Evolutionary conservation across 2,329 filamentous ascomycete species (phyloP), one percentile per base, ranked within the genome.

Genomic region (Paecilomyces sp.): DNA sequence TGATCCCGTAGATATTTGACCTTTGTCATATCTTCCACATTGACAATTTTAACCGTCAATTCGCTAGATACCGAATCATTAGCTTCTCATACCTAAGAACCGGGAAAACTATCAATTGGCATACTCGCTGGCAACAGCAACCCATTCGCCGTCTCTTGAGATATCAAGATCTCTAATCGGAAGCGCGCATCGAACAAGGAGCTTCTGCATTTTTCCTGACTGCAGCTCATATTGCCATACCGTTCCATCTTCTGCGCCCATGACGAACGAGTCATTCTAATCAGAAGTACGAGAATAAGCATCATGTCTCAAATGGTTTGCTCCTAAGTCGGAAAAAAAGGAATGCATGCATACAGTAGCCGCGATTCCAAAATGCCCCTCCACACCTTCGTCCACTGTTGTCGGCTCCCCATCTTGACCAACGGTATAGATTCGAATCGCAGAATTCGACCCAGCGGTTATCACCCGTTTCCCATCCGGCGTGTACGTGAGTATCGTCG

Each of bases 211-310:
- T 60, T 73, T 69, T 13, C 77, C 77, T 2, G 85, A 85, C 59
- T 85, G 81, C 56, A 97, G 82, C n/a, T 89, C 90, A 79, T 95
- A 99, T 67, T 92, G 86, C 79, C 89, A 96, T 68, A 99, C 91
- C n/a, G 89, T 94, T 70, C 95, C 94, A 77, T 97, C 92, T 74
- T 99, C 93, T 22, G 91, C 90, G 30, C 92, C 94, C 62, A 91
- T 87, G 53, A 97, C 85, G 71, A 97, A 96, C 74, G 90, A 92
- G 61, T 89, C 85, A 70, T 93, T 85, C 85, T 87, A 64, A 50
- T 24, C 18, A 24, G n/a, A 33, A 33, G 2, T 33, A 33, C 15
- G 18, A 12, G 28, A 12, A 31, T 62, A 50, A 60, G 64, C 64
- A 15, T 65, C 54, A 22, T 25, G 22, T 13, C 34, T 15, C 30